Percentiles rank a stretch among this genome's conserved stretches.
Evolutionary conservation across 148 eudicot genomes (phyloP).

Genomic region (Silene latifolia): DNA sequence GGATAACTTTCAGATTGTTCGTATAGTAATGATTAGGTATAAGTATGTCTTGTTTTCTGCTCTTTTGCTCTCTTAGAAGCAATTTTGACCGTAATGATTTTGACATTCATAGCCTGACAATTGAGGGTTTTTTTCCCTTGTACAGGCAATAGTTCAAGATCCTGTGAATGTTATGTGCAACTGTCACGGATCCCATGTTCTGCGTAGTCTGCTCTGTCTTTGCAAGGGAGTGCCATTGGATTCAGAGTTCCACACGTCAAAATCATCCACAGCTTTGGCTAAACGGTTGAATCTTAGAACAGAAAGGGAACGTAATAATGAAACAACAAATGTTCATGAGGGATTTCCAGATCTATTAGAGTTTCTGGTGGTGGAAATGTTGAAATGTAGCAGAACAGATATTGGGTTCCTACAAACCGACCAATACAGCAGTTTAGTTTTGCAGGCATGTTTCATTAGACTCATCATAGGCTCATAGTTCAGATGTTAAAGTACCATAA

Average conservation of each 20-base stretch:
- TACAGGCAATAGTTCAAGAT: slow-evolving; percentile 59
- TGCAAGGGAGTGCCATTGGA: slow-evolving; percentile 80
- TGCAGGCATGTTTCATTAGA: slow-evolving; percentile 61
- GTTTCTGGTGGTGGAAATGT: slow-evolving; percentile 59
- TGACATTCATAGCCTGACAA: background rate
- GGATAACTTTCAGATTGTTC: slow-evolving; percentile 4
- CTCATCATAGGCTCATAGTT: slow-evolving; percentile 1
- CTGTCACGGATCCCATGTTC: slow-evolving; percentile 93
- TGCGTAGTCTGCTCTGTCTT: slow-evolving; percentile 83
- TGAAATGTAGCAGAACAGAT: slow-evolving; percentile 48
- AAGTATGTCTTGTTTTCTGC: background rate
- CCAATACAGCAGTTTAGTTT: slow-evolving; percentile 80
- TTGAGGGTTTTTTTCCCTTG: slow-evolving; percentile 10
- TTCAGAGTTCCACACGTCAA: slow-evolving; percentile 61
- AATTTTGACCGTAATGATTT: background rate
- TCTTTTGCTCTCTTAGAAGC: background rate
- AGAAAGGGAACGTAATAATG: slow-evolving; percentile 30
- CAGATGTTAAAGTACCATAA: background rate
- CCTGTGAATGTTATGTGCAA: slow-evolving; percentile 73
- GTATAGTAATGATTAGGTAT: background rate
- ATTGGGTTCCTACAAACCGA: slow-evolving; percentile 56
- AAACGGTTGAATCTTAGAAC: slow-evolving; percentile 56
- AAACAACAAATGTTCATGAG: slow-evolving; percentile 32
- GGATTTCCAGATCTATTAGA: slow-evolving; percentile 75
- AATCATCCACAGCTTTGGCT: slow-evolving; percentile 57